Evolutionary conservation across 108 stramenopile species (phyloP).

Genomic region (Cyclotella atomus): DNA sequence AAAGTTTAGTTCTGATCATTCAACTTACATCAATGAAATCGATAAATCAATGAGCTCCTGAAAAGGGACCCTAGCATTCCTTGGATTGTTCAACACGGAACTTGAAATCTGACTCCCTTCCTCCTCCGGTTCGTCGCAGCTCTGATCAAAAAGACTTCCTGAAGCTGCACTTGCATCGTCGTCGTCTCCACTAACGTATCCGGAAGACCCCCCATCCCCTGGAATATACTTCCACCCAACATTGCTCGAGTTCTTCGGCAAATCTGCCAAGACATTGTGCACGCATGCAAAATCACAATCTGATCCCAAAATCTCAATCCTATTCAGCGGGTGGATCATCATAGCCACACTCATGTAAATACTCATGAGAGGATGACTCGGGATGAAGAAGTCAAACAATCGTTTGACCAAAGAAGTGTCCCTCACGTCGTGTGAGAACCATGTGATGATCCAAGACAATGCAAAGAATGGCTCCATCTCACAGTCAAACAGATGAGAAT

Average conservation of each 20-base stretch:
- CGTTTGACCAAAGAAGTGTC: constrained; percentile 85
- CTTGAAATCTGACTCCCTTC: constrained; percentile 16
- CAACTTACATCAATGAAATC: constrained; percentile 69
- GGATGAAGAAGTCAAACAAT: constrained; percentile 89
- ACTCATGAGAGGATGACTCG: constrained; percentile 79
- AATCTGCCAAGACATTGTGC: constrained; percentile 72
- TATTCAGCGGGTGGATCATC: constrained; percentile 81
- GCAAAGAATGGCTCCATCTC: constrained; percentile 93
- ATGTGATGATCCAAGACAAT: constrained; percentile 89
- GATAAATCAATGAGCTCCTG: constrained; percentile 83
- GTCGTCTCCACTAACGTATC: constrained; percentile 65
- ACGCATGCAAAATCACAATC: constrained; percentile 91
- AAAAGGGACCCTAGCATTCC: constrained; percentile 67
- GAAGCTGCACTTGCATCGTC: constrained; percentile 42
- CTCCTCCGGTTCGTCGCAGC: constrained; percentile 33
- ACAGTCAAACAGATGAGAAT: constrained; percentile 72
- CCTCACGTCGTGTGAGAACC: constrained; percentile 92
- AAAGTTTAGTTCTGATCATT: too few relatives aligned
- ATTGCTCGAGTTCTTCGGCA: constrained; percentile 79
- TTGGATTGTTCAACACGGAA: constrained; percentile 10
- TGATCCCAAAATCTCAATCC: constrained; percentile 71
- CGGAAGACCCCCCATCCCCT: constrained; percentile 26
- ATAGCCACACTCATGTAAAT: constrained; percentile 86
- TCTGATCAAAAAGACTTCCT: constrained; percentile 28
- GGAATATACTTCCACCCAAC: constrained; percentile 75